Conservation (phyloP, 2,329 filamentous ascomycete genomes). For the Alternaria burnsii region DNA sequence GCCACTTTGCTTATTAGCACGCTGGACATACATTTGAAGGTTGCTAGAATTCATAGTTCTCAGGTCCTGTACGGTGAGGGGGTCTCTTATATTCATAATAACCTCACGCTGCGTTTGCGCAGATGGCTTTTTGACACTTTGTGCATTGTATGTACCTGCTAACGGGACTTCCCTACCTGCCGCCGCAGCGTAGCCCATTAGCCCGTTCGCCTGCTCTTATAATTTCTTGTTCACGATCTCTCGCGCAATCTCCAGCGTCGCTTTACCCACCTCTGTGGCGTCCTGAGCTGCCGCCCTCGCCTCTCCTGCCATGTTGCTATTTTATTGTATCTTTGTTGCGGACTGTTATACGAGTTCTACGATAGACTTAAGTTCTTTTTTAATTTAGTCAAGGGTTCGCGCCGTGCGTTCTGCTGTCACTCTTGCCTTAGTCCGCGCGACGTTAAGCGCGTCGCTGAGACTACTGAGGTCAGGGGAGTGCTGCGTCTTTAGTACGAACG, state of each 20-base stretch:
- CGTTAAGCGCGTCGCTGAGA: constrained; percentile 20
- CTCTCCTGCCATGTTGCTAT: constrained; percentile 19
- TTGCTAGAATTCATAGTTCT: too few species aligned
- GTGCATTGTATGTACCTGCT: constrained; percentile 27
- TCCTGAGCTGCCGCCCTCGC: constrained; percentile 11
- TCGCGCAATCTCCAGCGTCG: too few species aligned
- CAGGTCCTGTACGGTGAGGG: too few species aligned
- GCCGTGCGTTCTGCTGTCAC: neutral
- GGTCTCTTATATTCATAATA: neutral
- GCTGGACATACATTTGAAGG: too few species aligned
- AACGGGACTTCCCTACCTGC: too few species aligned
- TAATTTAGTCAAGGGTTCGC: too few species aligned
- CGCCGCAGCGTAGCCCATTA: too few species aligned
- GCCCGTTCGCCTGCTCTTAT: constrained; percentile 11
- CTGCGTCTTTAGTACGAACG: constrained; percentile 26
- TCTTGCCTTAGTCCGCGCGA: constrained; percentile 24
- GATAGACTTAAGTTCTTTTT: too few species aligned
- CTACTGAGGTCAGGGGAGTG: constrained; percentile 23
- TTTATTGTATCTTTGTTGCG: constrained; percentile 19
- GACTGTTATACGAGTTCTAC: constrained; percentile 5
- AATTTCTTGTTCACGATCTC: neutral
- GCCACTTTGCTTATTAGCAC: too few species aligned
- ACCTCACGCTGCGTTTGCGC: constrained; percentile 24
- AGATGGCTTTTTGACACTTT: constrained; percentile 20
- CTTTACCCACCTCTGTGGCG: too few species aligned